phyloP scores from a whole-genome alignment of 1,284 basidiomycete genomes.

The Exsudoporus floridanus region DNA sequence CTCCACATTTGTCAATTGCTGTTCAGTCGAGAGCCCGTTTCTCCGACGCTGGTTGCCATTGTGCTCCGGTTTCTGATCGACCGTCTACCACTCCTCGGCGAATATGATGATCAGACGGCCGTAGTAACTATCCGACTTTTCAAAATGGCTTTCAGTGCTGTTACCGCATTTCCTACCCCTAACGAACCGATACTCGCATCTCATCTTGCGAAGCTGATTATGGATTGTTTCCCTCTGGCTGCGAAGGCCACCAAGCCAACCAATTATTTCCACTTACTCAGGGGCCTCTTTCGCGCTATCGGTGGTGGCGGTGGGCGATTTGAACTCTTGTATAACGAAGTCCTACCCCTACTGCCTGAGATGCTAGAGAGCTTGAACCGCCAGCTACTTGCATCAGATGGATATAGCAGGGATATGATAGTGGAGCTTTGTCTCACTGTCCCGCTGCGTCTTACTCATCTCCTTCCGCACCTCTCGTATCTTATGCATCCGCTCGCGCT shows the following conservation, averaged over 20 bases:
- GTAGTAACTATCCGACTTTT: slow-evolving; percentile 87
- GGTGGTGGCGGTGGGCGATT: slow-evolving; percentile 93
- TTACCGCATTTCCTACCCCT: slow-evolving; percentile 71
- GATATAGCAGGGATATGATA: slow-evolving; percentile 82
- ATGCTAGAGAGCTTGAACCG: slow-evolving; percentile 95
- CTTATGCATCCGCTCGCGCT: slow-evolving; percentile 97
- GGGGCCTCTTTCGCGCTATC: slow-evolving; percentile 94
- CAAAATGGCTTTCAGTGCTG: slow-evolving; percentile 95
- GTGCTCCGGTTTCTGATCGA: slow-evolving; percentile 87
- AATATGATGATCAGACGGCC: slow-evolving; percentile 79
- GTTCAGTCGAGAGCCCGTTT: slow-evolving; percentile 82
- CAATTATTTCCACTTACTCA: slow-evolving; percentile 93
- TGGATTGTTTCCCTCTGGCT: slow-evolving; percentile 95
- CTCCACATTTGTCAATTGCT: slow-evolving; percentile 87
- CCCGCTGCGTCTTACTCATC: slow-evolving; percentile 91
- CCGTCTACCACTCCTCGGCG: slow-evolving; percentile 81
- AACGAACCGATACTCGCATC: slow-evolving; percentile 94
- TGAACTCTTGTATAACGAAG: slow-evolving; percentile 95
- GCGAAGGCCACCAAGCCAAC: slow-evolving; percentile 89
- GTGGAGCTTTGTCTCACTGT: slow-evolving; percentile 98
- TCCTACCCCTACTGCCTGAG: slow-evolving; percentile 93
- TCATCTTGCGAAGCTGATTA: slow-evolving; percentile 91
- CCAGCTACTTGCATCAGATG: slow-evolving; percentile 82
- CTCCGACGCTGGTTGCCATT: slow-evolving; percentile 90
- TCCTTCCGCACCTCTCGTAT: slow-evolving; percentile 93